Percentiles rank a stretch among this genome's conserved stretches.
phyloP scores from a whole-genome alignment of 306 rosid genomes.

The Morella rubra region DNA sequence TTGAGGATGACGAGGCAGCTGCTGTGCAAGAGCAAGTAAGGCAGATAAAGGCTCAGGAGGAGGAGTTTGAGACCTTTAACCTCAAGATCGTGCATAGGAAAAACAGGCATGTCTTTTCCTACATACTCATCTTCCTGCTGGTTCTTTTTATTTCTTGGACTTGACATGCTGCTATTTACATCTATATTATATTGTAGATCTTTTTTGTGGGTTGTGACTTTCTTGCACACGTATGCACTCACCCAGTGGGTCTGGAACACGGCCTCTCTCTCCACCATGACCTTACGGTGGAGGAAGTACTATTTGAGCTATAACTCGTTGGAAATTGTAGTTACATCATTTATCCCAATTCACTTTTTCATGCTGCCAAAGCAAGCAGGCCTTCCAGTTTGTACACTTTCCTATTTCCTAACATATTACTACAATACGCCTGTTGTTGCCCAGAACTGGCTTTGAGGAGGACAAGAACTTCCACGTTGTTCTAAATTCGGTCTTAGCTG shows the following conservation, averaged over 20 bases:
- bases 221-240: no score
- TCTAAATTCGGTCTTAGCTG: slow-evolving; percentile 90
- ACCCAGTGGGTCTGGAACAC: no score
- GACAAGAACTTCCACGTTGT: slow-evolving; percentile 98
- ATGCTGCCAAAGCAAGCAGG: slow-evolving; percentile 15
- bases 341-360: slow-evolving; percentile 5
- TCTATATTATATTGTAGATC: slow-evolving; percentile 8
- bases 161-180: slow-evolving; percentile 14
- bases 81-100: slow-evolving; percentile 97
- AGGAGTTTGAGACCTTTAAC: slow-evolving; percentile 95
- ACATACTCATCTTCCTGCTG: not conserved
- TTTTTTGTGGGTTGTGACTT: not conserved
- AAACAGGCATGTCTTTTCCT: slow-evolving; percentile 71
- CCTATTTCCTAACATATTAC: slow-evolving; percentile 27
- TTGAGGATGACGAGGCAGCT: slow-evolving; percentile 95
- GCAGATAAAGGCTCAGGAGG: slow-evolving; percentile 96
- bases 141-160: not conserved
- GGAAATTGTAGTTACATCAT: not conserved
- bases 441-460: slow-evolving; percentile 99
- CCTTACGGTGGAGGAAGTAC: no score
- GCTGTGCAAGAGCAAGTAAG: slow-evolving; percentile 99
- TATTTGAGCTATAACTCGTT: no score
- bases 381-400: slow-evolving; percentile 6
- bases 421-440: slow-evolving; percentile 41
- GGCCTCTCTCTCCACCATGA: no score